A percentile compares a stretch with the other conserved stretches of the same genome.
phyloP scores from a whole-genome alignment of 192 early-diverging fungal species.

The Rhizoclosmatium globosum region DNA sequence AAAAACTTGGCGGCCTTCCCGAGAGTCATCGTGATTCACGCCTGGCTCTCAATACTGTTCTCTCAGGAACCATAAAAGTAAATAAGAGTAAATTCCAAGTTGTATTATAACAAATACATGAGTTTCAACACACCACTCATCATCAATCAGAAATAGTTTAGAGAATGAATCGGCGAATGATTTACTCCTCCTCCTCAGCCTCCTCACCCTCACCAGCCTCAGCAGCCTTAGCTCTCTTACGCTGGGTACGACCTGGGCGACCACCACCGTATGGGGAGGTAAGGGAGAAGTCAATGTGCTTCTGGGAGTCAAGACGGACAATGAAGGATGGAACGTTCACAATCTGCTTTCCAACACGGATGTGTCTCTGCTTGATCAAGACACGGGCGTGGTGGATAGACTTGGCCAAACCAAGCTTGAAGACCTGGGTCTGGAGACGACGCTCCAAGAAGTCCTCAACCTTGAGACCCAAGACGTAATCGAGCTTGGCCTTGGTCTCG shows the following conservation, averaged over 20 bases:
- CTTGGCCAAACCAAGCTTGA: conserved; percentile 97
- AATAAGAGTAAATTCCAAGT: too few relatives aligned
- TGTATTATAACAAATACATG: too few relatives aligned
- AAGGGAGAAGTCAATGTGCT: conserved; percentile 83
- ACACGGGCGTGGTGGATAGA: conserved; percentile 99
- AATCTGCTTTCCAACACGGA: conserved; percentile 97
- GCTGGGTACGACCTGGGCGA: conserved; percentile 95
- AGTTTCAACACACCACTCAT: too few relatives aligned
- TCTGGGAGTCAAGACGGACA: conserved; percentile 87
- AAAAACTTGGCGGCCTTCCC: too few relatives aligned
- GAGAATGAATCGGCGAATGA: background rate
- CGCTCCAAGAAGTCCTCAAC: conserved; percentile 99
- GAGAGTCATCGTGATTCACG: too few relatives aligned
- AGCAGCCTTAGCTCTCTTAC: conserved; percentile 87
- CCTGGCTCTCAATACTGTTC: too few relatives aligned
- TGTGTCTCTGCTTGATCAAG: conserved; percentile 98
- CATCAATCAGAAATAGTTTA: too few relatives aligned
- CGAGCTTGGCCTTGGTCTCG: conserved; percentile 97
- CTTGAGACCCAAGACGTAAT: conserved; percentile 98
- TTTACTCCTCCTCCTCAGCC: conserved; percentile 55
- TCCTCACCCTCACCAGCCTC: conserved; percentile 41
- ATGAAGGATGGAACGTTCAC: conserved; percentile 97
- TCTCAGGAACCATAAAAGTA: too few relatives aligned
- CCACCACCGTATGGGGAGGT: conserved; percentile 97
- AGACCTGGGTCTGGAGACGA: conserved; percentile 98